Evolutionary conservation across 1,139 yeast genomes (phyloP), one percentile per base, ranked within the genome.

Genomic region (Taphrina communis): DNA sequence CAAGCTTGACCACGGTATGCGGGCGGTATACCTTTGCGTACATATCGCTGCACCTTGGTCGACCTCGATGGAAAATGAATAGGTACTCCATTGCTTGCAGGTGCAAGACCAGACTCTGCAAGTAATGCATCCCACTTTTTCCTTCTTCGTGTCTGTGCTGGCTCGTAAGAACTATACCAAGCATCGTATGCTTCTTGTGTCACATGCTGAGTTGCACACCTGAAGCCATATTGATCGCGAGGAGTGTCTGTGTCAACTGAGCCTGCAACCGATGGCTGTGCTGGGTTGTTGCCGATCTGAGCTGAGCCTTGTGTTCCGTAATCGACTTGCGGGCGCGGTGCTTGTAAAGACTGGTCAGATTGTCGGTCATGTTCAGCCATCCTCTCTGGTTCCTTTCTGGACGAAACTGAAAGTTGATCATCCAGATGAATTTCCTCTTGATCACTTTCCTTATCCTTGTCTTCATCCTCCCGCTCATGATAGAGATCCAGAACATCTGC

Each of bases 1-100:
- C 99, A 94, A 0, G 97, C 97, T 73, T 86, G 86, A 0, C 98
- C 99, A 73, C 99, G 81, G 97, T 97, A 93, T 76, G 91, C 97
- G 0, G 97, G 93, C 0, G 99, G 98, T 9, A 94, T 88, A 7
- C 99, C 99, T 76, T 90, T 88, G 70, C 98, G 83, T 14, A 94
- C 85, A 76, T 90, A 87, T 72, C 96, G 85, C 76, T 89, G 89
- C 72, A 92, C 82, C 74, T 90, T 92, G 71, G 89, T 96, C 9
- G 94, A 88, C 71, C 85, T 85, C 0, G 97, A 88, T 0, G 98
- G 98, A 76, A 91, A 93, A 71, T 94, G 77, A 0, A 78, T 75
- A 1, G 85, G 80, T 1, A 80, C 81, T 50, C 78, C 77, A 48
- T 75, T 82, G 72, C 77, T 77, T 6, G 82, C 75, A 2, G 77